Conservation (phyloP, 2,329 filamentous ascomycete species). For the Ambrosiella cleistominuta region DNA sequence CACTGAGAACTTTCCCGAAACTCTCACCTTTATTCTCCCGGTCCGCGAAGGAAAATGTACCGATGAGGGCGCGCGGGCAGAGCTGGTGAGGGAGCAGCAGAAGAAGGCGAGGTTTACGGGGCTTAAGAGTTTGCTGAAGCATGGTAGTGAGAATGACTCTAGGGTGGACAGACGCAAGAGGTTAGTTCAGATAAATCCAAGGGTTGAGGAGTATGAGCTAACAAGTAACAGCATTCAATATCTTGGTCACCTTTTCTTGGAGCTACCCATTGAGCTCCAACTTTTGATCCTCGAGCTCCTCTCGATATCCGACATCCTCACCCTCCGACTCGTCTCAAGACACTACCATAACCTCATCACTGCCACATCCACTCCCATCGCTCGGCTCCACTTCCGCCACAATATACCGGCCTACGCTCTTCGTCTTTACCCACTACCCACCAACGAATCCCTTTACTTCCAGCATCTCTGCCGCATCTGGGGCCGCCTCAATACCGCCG, state of each 20-base stretch:
- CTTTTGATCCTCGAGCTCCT: constrained; percentile 43
- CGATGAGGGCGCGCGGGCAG: constrained; percentile 17
- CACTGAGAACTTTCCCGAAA: constrained; percentile 11
- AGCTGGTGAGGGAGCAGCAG: constrained; percentile 20
- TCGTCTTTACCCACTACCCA: constrained; percentile 38
- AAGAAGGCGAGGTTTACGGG: constrained; percentile 25
- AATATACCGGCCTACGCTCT: constrained; percentile 43
- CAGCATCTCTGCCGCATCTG: constrained; percentile 47
- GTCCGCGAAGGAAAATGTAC: constrained; percentile 24
- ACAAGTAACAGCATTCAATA: constrained; percentile 23
- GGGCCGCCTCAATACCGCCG: constrained; percentile 47
- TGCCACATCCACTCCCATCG: constrained; percentile 41
- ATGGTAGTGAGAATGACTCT: constrained; percentile 4
- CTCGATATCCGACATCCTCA: constrained; percentile 42
- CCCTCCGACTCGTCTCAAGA: constrained; percentile 38
- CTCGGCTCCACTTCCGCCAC: constrained; percentile 41
- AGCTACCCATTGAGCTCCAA: constrained; percentile 43
- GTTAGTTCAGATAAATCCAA: not conserved
- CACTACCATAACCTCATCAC: constrained; percentile 43
- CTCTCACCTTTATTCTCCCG: constrained; percentile 32
- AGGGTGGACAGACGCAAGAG: not conserved
- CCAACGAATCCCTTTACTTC: constrained; percentile 32
- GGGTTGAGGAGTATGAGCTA: constrained; percentile 16
- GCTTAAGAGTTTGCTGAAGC: constrained; percentile 22
- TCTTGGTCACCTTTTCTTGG: constrained; percentile 39